Percentiles rank a stretch among this genome's conserved stretches.
Evolutionary conservation across 202 grass and related monocot genomes (phyloP).

Genomic region (Panicum virgatum): DNA sequence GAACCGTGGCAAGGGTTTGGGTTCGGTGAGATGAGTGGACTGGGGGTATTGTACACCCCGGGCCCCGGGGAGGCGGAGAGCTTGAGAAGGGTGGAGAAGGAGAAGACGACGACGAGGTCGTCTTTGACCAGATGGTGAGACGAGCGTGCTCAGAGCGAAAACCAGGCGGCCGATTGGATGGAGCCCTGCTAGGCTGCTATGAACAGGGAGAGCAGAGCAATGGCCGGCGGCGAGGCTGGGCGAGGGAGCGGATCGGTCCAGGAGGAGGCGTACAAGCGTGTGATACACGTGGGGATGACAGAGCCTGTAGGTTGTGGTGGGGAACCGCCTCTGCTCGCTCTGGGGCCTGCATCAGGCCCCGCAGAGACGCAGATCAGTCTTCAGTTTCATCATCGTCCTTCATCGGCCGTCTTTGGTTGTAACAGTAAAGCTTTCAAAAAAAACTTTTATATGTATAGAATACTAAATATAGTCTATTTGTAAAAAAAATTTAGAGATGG

Average conservation of each 20-base stretch:
- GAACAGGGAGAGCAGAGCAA: background rate
- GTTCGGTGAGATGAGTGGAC: background rate
- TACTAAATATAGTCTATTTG: no score
- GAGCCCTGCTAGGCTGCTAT: no score
- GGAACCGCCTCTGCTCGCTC: background rate
- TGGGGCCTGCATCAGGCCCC: background rate
- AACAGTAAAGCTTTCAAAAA: no score
- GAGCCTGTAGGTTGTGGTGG: background rate
- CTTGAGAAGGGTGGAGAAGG: constrained; percentile 30
- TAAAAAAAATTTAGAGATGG: no score
- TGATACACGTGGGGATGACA: constrained; percentile 11
- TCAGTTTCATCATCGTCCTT: background rate
- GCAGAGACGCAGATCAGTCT: no score
- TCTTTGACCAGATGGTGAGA: background rate
- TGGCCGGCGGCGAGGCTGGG: no score
- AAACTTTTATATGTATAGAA: no score
- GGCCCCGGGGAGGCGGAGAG: no score
- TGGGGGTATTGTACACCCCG: background rate
- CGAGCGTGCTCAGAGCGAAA: background rate
- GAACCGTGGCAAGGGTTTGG: background rate
- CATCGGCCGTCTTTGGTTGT: no score
- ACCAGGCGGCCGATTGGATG: background rate
- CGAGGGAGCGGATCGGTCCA: background rate
- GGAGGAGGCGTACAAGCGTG: no score
- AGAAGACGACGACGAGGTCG: constrained; percentile 15